These are phyloP conservation scores for Sclerotinia glacialis DNA, from an alignment of 2,329 filamentous ascomycete species.

Conservation along the genomic window DNA sequence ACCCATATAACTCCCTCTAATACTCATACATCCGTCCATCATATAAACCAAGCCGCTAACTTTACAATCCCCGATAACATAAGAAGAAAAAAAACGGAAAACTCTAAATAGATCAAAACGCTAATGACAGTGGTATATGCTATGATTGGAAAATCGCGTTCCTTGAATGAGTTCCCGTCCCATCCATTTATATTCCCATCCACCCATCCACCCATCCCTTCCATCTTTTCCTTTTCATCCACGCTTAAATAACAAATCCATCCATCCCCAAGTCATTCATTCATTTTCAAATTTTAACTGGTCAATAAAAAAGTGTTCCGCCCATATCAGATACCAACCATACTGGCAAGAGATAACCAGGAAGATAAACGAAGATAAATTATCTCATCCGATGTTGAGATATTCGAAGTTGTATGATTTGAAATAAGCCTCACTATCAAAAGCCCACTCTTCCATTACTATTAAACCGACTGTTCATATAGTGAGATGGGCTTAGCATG, in stretches of 20 bases:
- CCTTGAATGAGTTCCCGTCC: conserved; percentile 5
- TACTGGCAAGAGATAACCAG: neutral
- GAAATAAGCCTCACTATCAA: conserved; percentile 20
- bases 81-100: conserved; percentile 12
- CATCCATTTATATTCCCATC: conserved; percentile 1
- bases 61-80: neutral
- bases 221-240: neutral
- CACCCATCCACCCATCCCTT: neutral
- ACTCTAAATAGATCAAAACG: conserved; percentile 18
- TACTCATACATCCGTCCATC: conserved; percentile 8
- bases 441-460: conserved; percentile 34
- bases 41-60: conserved; percentile 4
- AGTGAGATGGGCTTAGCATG: conserved; percentile 34
- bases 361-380: neutral
- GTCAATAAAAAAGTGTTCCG: neutral
- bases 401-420: neutral
- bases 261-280: neutral
- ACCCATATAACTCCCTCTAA: neutral
- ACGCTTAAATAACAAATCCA: conserved; percentile 9
- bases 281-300: conserved; percentile 5
- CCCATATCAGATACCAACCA: conserved; percentile 1
- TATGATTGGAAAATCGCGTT: conserved; percentile 17
- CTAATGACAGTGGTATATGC: conserved; percentile 25
- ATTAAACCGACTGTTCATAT: conserved; percentile 32
- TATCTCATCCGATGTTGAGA: neutral